Evolutionary conservation across 768 basidiomycete species (phyloP), one percentile per base, ranked within the genome.

Genomic region (Mycena maculata): DNA sequence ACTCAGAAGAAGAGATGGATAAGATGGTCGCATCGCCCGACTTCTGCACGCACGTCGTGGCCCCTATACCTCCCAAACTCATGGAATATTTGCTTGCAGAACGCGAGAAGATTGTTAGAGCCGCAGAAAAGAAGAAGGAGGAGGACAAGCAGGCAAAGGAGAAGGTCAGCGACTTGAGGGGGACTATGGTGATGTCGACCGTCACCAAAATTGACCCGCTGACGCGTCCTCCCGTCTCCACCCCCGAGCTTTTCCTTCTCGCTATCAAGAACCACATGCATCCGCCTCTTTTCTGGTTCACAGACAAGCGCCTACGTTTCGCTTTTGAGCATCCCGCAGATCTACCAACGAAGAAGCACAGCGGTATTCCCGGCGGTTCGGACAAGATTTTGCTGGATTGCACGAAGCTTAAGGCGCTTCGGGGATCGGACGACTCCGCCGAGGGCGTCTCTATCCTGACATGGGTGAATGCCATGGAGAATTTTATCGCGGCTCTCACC

Each of bases 361-460:
- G 22, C 2, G 9, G 22, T 1, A 39, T 54, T 11, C 2, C 18
- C 1, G 36, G n/a, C 3, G 52, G 12, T 1, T 1, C 33, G 22
- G 52, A 54, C 3, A 54, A 54, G 36, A 54, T n/a, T 22, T 22
- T 38, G 2, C 36, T 54, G 7, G 52, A 54, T 31, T 23, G n/a
- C 52, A 22, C 33, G 2, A 36, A 38, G 22, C 23, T 54, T 4
- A 23, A 38, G 23, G 15, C 33, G 12, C 10, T 54, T 2, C 39
- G 33, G 52, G 52, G 52, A n/a, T 25, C 76, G 3, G 52, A 54
- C 52, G 52, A 54, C 28, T 27, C 33, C 20, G 15, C 39, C 1
- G 53, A 47, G 10, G 45, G 45, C 44, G 6, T n/a, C 20, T 47
- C 53, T 1, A 9, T 55, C 7, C 33, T 49, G 16, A 23, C 42